Evolutionary conservation across 1,139 yeast genomes (phyloP), one percentile per base, ranked within the genome.

Genomic region (Scheffersomyces illinoinensis): DNA sequence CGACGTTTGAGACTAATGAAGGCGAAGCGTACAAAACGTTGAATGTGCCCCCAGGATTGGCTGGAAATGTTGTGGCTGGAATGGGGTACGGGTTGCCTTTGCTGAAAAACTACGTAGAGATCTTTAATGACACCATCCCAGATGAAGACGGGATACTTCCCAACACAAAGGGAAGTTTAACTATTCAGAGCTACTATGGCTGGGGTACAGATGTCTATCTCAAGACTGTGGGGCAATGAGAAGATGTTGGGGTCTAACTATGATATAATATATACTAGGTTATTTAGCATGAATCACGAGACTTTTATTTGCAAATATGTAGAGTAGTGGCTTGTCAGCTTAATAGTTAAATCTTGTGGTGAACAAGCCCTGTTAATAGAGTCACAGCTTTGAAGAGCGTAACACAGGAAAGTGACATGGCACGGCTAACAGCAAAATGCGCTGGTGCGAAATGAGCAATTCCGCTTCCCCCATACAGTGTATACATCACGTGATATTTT

Each of bases 31-130:
- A 79, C 69, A 84, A 84, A 69, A 82, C 90, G 0, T 74, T 87
- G 58, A 90, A 90, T 66, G 84, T 85, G 20, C 87, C 91, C 20
- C 96, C 96, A 0, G 96, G 93, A 0, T 73, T 69, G 48, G 90
- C 89, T 1, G 88, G 89, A 0, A 86, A 89, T 66, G 83, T 86
- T 6, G 91, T 93, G 47, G 97, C 98, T 0, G 99, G 99, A 0
- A 89, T 95, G 91, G 99, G 99, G 0, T 93, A 92, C 70, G 99
- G 99, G 0, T 75, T 93, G 57, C 98, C 98, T 1, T 77, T 93
- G 61, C 91, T 95, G 76, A 85, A 85, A 68, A 77, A 77, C 61
- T 81, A 81, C 64, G 73, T 79, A n/a, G 84, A 81, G 64, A 76
- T 78, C 2, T 81, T 81, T 64, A 79, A 79, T 60, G 79, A 76